phyloP scores from a whole-genome alignment of 106 monocot genomes.

The Platanthera guangdongensis region DNA sequence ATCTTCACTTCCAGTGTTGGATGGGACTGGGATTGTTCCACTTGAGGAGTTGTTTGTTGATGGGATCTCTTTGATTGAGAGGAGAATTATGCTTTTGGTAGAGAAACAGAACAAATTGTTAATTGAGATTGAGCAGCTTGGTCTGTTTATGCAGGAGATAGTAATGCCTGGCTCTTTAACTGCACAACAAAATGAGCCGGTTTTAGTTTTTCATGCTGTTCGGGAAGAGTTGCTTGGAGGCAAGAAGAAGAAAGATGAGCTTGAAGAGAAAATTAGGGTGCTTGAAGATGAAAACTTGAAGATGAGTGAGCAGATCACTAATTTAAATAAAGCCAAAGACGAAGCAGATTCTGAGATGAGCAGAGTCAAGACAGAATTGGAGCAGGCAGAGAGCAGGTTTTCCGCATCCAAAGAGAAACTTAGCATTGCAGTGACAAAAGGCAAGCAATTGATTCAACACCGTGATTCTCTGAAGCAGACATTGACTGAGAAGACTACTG shows the following conservation, averaged over 20 bases:
- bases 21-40: conserved; percentile 21
- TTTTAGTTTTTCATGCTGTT: conserved; percentile 22
- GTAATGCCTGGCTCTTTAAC: conserved; percentile 38
- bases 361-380: conserved; percentile 52
- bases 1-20: conserved; percentile 36
- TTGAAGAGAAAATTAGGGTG: conserved; percentile 36
- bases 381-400: conserved; percentile 61
- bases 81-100: conserved; percentile 36
- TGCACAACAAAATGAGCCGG: conserved; percentile 15
- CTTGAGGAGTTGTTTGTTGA: conserved; percentile 20
- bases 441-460: conserved; percentile 85
- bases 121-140: conserved; percentile 43
- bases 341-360: conserved; percentile 41
- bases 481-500: conserved; percentile 56
- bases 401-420: conserved; percentile 69
- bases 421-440: conserved; percentile 85
- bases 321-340: conserved; percentile 33
- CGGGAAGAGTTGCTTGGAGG: conserved; percentile 38
- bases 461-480: conserved; percentile 83
- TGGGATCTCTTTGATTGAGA: conserved; percentile 41
- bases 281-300: conserved; percentile 46
- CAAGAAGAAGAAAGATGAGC: conserved; percentile 44
- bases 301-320: conserved; percentile 33
- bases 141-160: conserved; percentile 35
- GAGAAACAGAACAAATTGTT: conserved; percentile 40